A percentile compares a stretch with the other conserved stretches of the same genome.
These are phyloP conservation scores for Porcisia hertigi DNA, from an alignment of 208 protist species.

Conservation along the genomic window DNA sequence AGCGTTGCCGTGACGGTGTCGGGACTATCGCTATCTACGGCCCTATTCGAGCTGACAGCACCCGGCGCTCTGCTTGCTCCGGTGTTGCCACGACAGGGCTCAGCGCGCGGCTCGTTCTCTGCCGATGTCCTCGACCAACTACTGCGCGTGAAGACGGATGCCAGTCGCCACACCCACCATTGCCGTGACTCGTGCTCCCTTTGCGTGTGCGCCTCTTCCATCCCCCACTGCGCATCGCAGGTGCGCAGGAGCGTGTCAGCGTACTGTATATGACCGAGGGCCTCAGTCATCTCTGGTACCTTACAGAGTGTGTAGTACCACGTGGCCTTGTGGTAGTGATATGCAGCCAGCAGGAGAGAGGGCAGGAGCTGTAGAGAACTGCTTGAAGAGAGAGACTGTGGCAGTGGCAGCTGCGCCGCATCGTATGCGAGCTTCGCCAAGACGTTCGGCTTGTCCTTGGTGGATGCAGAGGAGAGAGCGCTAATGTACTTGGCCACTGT, in stretches of 20 bases:
- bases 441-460: conserved; percentile 47
- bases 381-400: conserved; percentile 12
- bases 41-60: background rate
- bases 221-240: conserved; percentile 28
- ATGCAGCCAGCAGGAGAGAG: conserved; percentile 55
- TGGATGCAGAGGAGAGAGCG: conserved; percentile 50
- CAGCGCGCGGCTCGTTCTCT: background rate
- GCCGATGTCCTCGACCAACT: background rate
- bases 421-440: conserved; percentile 57
- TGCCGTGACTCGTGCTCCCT: conserved; percentile 21
- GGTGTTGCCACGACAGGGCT: background rate
- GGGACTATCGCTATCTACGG: background rate
- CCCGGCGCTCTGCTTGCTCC: background rate
- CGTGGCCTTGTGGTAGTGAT: conserved; percentile 64
- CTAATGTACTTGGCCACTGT: conserved; percentile 74
- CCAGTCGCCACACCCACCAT: conserved; percentile 26
- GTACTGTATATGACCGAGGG: conserved; percentile 69
- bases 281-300: conserved; percentile 59
- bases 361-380: conserved; percentile 47
- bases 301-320: conserved; percentile 45
- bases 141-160: conserved; percentile 6
- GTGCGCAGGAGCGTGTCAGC: conserved; percentile 47
- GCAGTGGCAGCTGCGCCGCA: conserved; percentile 39
- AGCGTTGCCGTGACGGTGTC: background rate
- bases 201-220: conserved; percentile 23